Conservation (phyloP, 75 land plant species). For the Sequoiadendron giganteum region DNA sequence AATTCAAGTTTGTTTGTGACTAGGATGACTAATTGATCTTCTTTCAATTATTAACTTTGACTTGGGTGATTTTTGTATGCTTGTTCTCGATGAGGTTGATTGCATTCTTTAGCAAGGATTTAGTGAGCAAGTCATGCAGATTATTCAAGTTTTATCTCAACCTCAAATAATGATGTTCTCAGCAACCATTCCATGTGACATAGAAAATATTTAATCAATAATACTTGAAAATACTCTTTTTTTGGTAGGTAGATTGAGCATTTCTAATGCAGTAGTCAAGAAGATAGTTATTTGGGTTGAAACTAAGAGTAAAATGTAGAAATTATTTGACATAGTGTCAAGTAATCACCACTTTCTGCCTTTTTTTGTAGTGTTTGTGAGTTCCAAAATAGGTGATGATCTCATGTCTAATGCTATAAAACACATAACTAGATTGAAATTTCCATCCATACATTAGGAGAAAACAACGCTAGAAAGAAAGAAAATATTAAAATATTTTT, state of each 20-base stretch:
- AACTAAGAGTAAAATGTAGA: slow-evolving; percentile 82
- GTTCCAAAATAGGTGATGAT: slow-evolving; percentile 80
- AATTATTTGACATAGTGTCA: slow-evolving; percentile 76
- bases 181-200: slow-evolving; percentile 67
- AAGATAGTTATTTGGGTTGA: slow-evolving; percentile 88
- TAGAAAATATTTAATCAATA: slow-evolving; percentile 54
- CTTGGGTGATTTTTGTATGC: slow-evolving; percentile 53
- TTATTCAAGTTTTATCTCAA: slow-evolving; percentile 56
- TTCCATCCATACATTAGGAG: slow-evolving; percentile 79
- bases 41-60: slow-evolving; percentile 63
- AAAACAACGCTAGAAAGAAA: slow-evolving; percentile 91
- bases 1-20: no score
- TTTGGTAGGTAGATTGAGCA: slow-evolving; percentile 53
- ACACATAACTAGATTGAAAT: slow-evolving; percentile 50
- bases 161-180: slow-evolving; percentile 89
- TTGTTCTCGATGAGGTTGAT: slow-evolving; percentile 92
- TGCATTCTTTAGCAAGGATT: slow-evolving; percentile 88
- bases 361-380: slow-evolving; percentile 80
- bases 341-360: slow-evolving; percentile 77
- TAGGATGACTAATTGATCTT: slow-evolving; percentile 83
- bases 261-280: slow-evolving; percentile 62
- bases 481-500: slow-evolving; percentile 55
- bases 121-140: slow-evolving; percentile 83
- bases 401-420: slow-evolving; percentile 72
- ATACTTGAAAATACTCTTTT: slow-evolving; percentile 43